These are phyloP conservation scores for Penicillium tannophilum DNA, from an alignment of 495 filamentous ascomycete genomes.

Conservation along the genomic window DNA sequence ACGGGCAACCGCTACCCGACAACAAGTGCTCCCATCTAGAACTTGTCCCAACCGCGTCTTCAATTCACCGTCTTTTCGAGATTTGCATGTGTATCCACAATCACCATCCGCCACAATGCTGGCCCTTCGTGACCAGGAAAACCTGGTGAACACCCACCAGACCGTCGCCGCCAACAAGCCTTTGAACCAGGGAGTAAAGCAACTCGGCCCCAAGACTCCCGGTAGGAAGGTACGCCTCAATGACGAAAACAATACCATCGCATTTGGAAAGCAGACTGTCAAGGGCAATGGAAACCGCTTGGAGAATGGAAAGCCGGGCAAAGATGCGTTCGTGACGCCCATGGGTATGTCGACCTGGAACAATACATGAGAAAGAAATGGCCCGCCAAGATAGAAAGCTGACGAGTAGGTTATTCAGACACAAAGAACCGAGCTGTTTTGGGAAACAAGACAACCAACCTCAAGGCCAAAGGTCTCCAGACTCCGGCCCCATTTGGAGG, in stretches of 20 bases:
- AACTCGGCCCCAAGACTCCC: slow-evolving; percentile 76
- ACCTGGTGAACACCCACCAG: slow-evolving; percentile 75
- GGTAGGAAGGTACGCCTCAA: slow-evolving; percentile 82
- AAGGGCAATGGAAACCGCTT: slow-evolving; percentile 64
- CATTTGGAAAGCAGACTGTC: slow-evolving; percentile 64
- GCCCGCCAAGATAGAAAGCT: slow-evolving; percentile 18
- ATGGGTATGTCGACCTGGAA: slow-evolving; percentile 57
- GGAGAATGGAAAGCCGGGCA: slow-evolving; percentile 64
- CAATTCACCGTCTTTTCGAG: slow-evolving; percentile 7
- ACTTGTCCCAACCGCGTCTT: slow-evolving; percentile 7
- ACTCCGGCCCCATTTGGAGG: slow-evolving; percentile 56
- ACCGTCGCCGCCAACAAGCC: slow-evolving; percentile 77
- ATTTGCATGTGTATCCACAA: slow-evolving; percentile 28
- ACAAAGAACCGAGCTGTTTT: slow-evolving; percentile 76
- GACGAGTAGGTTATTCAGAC: slow-evolving; percentile 44
- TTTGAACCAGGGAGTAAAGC: slow-evolving; percentile 65
- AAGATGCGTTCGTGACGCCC: slow-evolving; percentile 80
- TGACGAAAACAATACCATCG: slow-evolving; percentile 78
- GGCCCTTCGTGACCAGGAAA: slow-evolving; percentile 87
- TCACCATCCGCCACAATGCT: slow-evolving; percentile 60
- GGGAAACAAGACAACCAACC: slow-evolving; percentile 95
- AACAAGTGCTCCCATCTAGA: slow-evolving; percentile 22
- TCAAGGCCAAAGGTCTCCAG: slow-evolving; percentile 72
- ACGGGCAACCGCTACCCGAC: slow-evolving; percentile 46
- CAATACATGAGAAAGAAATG: not conserved